Conservation (phyloP, 768 basidiomycete species). For the Hirschioporus abietinus region DNA sequence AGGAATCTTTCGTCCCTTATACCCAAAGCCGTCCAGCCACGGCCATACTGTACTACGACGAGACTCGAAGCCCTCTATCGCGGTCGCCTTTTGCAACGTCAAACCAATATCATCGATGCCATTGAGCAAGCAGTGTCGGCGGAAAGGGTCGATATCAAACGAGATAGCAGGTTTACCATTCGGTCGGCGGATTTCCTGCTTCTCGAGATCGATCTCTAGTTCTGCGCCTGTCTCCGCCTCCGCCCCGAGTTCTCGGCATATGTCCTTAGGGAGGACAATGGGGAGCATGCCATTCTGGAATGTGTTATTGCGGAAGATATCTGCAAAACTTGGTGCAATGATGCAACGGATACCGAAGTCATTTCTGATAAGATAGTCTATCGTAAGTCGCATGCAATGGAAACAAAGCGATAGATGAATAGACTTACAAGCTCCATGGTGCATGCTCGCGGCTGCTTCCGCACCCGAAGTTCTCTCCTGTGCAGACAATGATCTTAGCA, state of each 20-base stretch:
- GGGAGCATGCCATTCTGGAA: constrained; percentile 96
- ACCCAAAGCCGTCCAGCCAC: constrained; percentile 96
- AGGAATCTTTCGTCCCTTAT: constrained; percentile 73
- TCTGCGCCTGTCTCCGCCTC: constrained; percentile 75
- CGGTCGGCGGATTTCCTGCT: constrained; percentile 65
- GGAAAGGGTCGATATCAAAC: constrained; percentile 86
- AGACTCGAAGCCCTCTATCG: constrained; percentile 79
- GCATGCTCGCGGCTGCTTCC: constrained; percentile 90
- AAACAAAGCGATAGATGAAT: constrained; percentile 1
- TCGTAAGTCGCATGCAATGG: constrained; percentile 4
- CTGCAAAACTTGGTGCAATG: constrained; percentile 85
- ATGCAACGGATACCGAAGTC: constrained; percentile 89
- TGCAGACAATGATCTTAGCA: constrained; percentile 77
- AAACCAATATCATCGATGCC: constrained; percentile 96
- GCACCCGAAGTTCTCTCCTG: constrained; percentile 87
- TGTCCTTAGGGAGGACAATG: constrained; percentile 59
- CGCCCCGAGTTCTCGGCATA: constrained; percentile 65
- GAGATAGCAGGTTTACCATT: constrained; percentile 68
- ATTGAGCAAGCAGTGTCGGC: constrained; percentile 89
- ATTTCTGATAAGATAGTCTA: constrained; percentile 38
- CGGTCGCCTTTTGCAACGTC: constrained; percentile 73
- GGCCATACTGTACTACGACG: constrained; percentile 78
- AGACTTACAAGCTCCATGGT: constrained; percentile 74
- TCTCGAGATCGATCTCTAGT: constrained; percentile 81
- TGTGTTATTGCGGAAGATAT: constrained; percentile 84